Conservation (phyloP, 2,329 filamentous ascomycete species). For the Paraphaeosphaeria minitans region DNA sequence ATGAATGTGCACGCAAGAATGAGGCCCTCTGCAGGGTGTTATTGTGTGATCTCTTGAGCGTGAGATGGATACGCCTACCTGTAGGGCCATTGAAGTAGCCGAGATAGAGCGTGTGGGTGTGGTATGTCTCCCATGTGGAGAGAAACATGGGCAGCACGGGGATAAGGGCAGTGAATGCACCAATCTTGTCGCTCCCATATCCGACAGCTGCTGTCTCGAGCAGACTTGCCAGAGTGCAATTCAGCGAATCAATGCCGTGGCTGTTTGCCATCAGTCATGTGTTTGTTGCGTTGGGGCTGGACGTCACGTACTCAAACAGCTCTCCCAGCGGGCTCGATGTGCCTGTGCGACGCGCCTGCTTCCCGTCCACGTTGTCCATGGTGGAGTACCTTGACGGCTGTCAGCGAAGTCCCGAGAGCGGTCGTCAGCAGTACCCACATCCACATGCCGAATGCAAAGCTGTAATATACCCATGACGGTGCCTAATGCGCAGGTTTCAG, state of each 20-base stretch:
- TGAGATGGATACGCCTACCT: constrained; percentile 34
- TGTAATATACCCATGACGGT: constrained; percentile 92
- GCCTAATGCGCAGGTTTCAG: constrained; percentile 57
- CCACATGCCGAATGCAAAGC: constrained; percentile 94
- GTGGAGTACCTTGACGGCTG: constrained; percentile 72
- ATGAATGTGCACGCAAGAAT: constrained; percentile 87
- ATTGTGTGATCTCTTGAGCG: constrained; percentile 4
- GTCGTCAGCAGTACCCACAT: constrained; percentile 62
- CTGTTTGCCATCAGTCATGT: constrained; percentile 45
- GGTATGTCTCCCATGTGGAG: constrained; percentile 99
- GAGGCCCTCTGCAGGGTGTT: constrained; percentile 68
- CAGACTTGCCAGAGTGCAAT: constrained; percentile 91
- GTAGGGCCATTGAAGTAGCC: constrained; percentile 97
- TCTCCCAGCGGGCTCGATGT: constrained; percentile 95
- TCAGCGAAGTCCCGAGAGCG: constrained; percentile 17
- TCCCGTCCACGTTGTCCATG: constrained; percentile 98
- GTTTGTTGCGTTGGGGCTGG: constrained; percentile 30
- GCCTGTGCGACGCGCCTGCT: constrained; percentile 92
- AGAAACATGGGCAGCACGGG: constrained; percentile 99
- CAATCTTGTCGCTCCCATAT: constrained; percentile 79
- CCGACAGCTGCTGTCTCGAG: constrained; percentile 94
- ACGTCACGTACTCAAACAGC: constrained; percentile 75
- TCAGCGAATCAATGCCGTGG: constrained; percentile 96
- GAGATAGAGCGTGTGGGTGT: constrained; percentile 95
- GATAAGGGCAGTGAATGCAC: constrained; percentile 88